Conservation (phyloP, 2,329 filamentous ascomycete genomes). For the Trichoderma brevicompactum region DNA sequence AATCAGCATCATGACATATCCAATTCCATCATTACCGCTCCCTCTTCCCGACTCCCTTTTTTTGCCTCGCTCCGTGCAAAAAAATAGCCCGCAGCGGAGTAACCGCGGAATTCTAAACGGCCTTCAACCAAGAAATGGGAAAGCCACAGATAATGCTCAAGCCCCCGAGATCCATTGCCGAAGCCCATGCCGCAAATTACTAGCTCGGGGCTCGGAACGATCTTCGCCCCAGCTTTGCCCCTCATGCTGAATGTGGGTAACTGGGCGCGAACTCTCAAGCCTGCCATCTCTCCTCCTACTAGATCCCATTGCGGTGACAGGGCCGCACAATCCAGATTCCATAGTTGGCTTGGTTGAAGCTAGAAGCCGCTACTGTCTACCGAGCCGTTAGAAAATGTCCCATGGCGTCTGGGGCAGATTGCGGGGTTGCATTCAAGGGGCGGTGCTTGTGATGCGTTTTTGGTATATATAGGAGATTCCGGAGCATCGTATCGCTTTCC, state of each 20-base stretch:
- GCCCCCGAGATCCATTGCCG: constrained; percentile 7
- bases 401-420: constrained; percentile 22
- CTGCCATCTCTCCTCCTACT: no score
- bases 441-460: not conserved
- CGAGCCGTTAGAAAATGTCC: not conserved
- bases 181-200: constrained; percentile 10
- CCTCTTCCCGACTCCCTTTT: constrained; percentile 15
- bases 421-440: constrained; percentile 14
- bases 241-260: not conserved
- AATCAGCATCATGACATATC: constrained; percentile 11
- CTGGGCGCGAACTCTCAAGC: no score
- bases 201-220: constrained; percentile 8
- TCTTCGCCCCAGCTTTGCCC: constrained; percentile 9
- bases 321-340: not conserved
- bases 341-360: not conserved
- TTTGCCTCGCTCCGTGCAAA: not conserved
- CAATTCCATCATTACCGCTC: constrained; percentile 7
- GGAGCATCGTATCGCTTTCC: not conserved
- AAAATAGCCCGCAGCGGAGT: not conserved
- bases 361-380: constrained; percentile 23
- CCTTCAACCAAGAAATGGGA: not conserved
- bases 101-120: not conserved
- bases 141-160: not conserved
- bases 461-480: not conserved
- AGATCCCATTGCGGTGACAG: no score